A percentile compares a stretch with the other conserved stretches of the same genome.
Evolutionary conservation across 2,329 filamentous ascomycete species (phyloP).

Genomic region (Claviceps capensis): DNA sequence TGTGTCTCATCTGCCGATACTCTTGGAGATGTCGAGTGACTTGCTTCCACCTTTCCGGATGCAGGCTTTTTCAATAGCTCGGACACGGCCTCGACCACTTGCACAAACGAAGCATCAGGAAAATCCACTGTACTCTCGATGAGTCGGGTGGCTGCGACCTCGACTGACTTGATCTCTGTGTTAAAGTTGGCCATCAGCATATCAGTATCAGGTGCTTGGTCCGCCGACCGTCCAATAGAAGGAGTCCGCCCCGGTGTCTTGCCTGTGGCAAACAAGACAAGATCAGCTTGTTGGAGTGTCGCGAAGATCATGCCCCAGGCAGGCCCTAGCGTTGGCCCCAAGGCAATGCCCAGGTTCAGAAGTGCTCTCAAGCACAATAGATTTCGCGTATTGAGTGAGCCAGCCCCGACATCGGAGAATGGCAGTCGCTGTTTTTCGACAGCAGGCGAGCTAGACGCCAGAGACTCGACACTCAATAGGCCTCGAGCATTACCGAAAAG

Average conservation of each 20-base stretch:
- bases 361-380: slow-evolving; percentile 79
- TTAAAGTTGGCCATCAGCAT: slow-evolving; percentile 53
- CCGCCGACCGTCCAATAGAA: slow-evolving; percentile 30
- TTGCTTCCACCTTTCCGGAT: slow-evolving; percentile 10
- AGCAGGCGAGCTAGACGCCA: slow-evolving; percentile 43
- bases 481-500: slow-evolving; percentile 59
- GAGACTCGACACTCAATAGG: slow-evolving; percentile 58
- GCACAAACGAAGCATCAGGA: slow-evolving; percentile 65
- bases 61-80: slow-evolving; percentile 43
- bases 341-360: slow-evolving; percentile 86
- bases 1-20: slow-evolving; percentile 17
- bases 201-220: slow-evolving; percentile 33
- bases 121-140: slow-evolving; percentile 90
- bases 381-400: slow-evolving; percentile 71
- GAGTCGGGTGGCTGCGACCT: slow-evolving; percentile 71
- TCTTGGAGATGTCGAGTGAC: slow-evolving; percentile 7
- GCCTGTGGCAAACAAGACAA: slow-evolving; percentile 58
- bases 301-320: slow-evolving; percentile 89
- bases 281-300: slow-evolving; percentile 83
- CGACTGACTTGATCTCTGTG: slow-evolving; percentile 73
- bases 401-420: slow-evolving; percentile 39
- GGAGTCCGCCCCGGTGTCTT: slow-evolving; percentile 39
- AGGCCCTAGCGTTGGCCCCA: slow-evolving; percentile 72
- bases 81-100: slow-evolving; percentile 65
- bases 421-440: slow-evolving; percentile 45